These are phyloP conservation scores for Colletotrichum sp. DNA, from an alignment of 2,329 filamentous ascomycete species.

Conservation along the genomic window DNA sequence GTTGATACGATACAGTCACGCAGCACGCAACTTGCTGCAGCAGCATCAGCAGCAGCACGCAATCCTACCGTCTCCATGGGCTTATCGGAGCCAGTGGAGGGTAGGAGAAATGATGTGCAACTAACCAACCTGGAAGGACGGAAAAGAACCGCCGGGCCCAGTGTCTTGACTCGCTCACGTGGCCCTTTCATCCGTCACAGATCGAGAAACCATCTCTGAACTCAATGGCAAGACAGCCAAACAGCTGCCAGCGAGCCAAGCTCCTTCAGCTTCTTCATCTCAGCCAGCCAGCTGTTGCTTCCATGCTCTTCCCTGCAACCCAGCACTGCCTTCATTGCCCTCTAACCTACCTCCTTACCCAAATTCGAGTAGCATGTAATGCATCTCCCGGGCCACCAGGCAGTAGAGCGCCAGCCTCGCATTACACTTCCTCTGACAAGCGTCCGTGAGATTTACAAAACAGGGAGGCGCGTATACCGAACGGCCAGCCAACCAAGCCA, in stretches of 20 bases:
- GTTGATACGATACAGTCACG: neutral
- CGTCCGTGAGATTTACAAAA: neutral
- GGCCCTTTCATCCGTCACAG: neutral
- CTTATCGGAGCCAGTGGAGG: neutral
- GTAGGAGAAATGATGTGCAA: neutral
- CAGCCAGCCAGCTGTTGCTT: neutral
- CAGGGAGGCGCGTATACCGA: neutral
- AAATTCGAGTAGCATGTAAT: neutral
- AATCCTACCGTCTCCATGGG: neutral
- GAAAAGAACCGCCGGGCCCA: neutral
- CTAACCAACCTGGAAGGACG: neutral
- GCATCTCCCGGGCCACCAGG: conserved; percentile 7
- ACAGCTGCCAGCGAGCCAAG: neutral
- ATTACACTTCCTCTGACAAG: conserved; percentile 9
- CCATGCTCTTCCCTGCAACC: neutral
- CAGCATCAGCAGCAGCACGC: neutral
- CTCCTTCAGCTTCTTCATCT: neutral
- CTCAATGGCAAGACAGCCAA: neutral
- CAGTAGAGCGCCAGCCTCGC: neutral
- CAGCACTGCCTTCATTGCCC: neutral
- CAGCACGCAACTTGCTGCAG: neutral
- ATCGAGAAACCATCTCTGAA: neutral
- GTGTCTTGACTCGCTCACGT: conserved; percentile 20
- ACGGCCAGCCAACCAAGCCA: neutral
- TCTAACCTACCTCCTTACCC: neutral